Base-by-base conservation (phyloP, 2,329 filamentous ascomycete genomes). In the Exophiala phaeomuriformis region DNA sequence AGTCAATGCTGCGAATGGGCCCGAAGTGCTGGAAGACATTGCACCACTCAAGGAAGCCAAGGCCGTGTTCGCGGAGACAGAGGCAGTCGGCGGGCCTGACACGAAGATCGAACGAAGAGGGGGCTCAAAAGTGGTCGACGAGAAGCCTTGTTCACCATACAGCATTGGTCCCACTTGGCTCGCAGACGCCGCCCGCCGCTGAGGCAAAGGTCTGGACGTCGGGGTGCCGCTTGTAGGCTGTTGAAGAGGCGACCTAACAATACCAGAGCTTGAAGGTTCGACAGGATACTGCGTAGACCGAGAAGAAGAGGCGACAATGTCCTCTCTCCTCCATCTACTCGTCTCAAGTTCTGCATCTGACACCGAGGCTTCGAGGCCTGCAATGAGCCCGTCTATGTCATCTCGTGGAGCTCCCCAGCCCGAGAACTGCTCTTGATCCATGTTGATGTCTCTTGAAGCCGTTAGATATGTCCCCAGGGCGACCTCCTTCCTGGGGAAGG, bases 101-200 rank as follows among this genome's bases (percentile, higher is more conserved):
- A 65, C 63, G 54, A 68, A 67, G 45, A 68, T 68, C 8, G 66
- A 68, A 29, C 66, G 63, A 43, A 61, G 60, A n/a, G 66, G 66
- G 31, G 64, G 64, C 39, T 64, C 66, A 55, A 68, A 66, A 4
- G 65, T 58, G 10, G 60, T 52, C 2, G 59, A 33, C 27, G 64
- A 56, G 32, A 46, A n/a, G 37, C 41, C 27, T 44, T 50, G 52
- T 12, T 63, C 60, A 41, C 40, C 52, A 36, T 56, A 54, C 5
- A 29, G 27, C 10, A 49, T 12, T 29, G 53, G 28, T 37, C 48
- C 41, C 28, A 60, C 49, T 27, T 60, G 57, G 40, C 45, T 57
- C 5, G 59, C 51, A 40, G 61, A 63, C 9, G 51, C 51, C 9
- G 50, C 44, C 48, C 59, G 54, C 35, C 55, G 57, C 36, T 61